Evolutionary conservation across 768 basidiomycete species (phyloP).

Genomic region (Lentinula edodes): DNA sequence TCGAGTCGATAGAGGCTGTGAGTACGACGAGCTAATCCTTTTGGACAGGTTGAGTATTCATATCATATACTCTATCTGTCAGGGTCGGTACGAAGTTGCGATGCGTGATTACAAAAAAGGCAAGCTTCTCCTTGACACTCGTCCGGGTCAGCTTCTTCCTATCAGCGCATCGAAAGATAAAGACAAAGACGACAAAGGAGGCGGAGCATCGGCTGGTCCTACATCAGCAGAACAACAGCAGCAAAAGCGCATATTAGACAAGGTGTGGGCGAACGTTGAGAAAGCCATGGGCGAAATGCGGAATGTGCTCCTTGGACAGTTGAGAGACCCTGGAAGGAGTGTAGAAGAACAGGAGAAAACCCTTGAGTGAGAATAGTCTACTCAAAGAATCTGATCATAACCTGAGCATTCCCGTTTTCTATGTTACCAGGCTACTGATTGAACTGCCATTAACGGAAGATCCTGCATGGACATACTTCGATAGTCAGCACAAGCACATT

Average conservation of each 20-base stretch:
- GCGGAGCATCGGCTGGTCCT: conserved; percentile 33
- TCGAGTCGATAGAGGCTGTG: conserved; percentile 87
- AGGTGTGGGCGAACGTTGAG: conserved; percentile 94
- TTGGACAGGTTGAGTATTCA: not conserved
- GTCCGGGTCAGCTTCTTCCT: conserved; percentile 82
- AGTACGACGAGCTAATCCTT: conserved; percentile 19
- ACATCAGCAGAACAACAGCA: conserved; percentile 57
- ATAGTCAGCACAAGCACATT: conserved; percentile 86
- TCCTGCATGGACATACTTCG: conserved; percentile 94
- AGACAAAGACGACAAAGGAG: not conserved
- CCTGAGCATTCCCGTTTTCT: conserved; percentile 4
- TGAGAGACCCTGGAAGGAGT: conserved; percentile 73
- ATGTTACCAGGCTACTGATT: conserved; percentile 62
- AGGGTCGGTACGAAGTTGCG: conserved; percentile 94
- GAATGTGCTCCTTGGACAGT: conserved; percentile 63
- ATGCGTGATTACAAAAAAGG: conserved; percentile 97
- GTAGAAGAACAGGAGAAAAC: conserved; percentile 97
- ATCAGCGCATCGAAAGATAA: conserved; percentile 54
- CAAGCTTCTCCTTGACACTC: conserved; percentile 80
- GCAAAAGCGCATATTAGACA: conserved; percentile 90
- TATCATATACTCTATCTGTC: not conserved
- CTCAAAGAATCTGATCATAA: not conserved
- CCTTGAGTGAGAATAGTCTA: conserved; percentile 64
- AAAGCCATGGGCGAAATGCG: conserved; percentile 93
- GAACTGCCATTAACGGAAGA: conserved; percentile 86